Percentiles rank a stretch among this genome's conserved stretches.
Conservation (phyloP, 2,329 filamentous ascomycete species). For the Rugonectria rugulosa region DNA sequence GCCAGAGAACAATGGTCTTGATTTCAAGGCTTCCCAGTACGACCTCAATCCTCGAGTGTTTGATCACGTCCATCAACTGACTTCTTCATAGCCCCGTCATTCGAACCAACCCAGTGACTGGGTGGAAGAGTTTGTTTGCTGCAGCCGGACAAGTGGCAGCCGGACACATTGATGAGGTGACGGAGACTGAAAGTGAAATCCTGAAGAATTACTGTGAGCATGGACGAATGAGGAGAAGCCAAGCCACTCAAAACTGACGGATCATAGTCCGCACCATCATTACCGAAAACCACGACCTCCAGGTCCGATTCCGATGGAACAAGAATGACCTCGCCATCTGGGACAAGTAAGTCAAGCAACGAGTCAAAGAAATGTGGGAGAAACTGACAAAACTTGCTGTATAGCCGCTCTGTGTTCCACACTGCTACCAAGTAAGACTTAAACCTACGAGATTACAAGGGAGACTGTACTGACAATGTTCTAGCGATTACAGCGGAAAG, state of each 20-base stretch:
- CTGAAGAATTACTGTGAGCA: conserved; percentile 18
- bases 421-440: conserved; percentile 22
- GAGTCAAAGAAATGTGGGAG: neutral
- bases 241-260: neutral
- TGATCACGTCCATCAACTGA: neutral
- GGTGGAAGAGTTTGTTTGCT: conserved; percentile 25
- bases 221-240: neutral
- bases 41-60: neutral
- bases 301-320: neutral
- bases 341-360: conserved; percentile 9
- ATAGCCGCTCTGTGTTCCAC: conserved; percentile 25
- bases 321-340: conserved; percentile 5
- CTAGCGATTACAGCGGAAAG: conserved; percentile 21
- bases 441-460: conserved; percentile 23
- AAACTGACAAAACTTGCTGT: conserved; percentile 9
- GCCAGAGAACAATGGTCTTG: conserved; percentile 20
- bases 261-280: neutral
- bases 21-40: conserved; percentile 22
- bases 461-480: conserved; percentile 7
- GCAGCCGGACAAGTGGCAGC: conserved; percentile 13
- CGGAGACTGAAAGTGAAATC: conserved; percentile 8
- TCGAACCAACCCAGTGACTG: conserved; percentile 25
- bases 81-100: conserved; percentile 9
- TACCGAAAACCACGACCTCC: neutral
- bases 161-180: conserved; percentile 15